A percentile compares a stretch with the other conserved stretches of the same genome.
Evolutionary conservation across 1,139 yeast species (phyloP).

Genomic region (Hyphopichia burtonii): DNA sequence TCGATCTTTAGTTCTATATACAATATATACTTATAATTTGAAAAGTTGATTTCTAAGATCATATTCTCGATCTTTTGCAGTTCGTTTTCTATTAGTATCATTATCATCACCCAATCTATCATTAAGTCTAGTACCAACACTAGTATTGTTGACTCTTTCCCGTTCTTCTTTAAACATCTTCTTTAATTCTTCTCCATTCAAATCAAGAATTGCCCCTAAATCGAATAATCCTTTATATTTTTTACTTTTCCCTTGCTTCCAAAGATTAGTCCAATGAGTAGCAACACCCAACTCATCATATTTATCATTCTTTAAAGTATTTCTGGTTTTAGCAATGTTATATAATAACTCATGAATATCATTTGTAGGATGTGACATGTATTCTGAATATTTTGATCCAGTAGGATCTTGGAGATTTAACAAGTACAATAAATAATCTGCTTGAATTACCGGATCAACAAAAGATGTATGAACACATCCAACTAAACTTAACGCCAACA

Average conservation of each 20-base stretch:
- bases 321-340: conserved; percentile 48
- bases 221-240: conserved; percentile 39
- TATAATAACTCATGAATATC: conserved; percentile 60
- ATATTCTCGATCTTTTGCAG: conserved; percentile 47
- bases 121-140: conserved; percentile 25
- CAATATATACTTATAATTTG: conserved; percentile 24
- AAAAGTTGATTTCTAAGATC: conserved; percentile 42
- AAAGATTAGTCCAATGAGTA: conserved; percentile 62
- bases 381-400: conserved; percentile 46
- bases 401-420: conserved; percentile 63
- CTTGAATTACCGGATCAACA: conserved; percentile 82
- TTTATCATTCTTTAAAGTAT: conserved; percentile 29
- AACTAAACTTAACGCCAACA: conserved; percentile 72
- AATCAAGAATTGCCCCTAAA: conserved; percentile 31
- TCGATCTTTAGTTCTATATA: conserved; percentile 18
- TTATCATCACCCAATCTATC: conserved; percentile 43
- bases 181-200: conserved; percentile 24
- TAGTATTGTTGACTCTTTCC: conserved; percentile 27
- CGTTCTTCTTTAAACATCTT: conserved; percentile 27
- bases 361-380: conserved; percentile 68
- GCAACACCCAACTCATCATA: conserved; percentile 66
- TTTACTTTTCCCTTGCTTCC: conserved; percentile 57
- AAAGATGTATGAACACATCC: conserved; percentile 74
- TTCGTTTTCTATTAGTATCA: conserved; percentile 37
- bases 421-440: conserved; percentile 77